Base-by-base conservation (phyloP, 768 basidiomycete genomes). In the Boletus pseudopeckii region DNA sequence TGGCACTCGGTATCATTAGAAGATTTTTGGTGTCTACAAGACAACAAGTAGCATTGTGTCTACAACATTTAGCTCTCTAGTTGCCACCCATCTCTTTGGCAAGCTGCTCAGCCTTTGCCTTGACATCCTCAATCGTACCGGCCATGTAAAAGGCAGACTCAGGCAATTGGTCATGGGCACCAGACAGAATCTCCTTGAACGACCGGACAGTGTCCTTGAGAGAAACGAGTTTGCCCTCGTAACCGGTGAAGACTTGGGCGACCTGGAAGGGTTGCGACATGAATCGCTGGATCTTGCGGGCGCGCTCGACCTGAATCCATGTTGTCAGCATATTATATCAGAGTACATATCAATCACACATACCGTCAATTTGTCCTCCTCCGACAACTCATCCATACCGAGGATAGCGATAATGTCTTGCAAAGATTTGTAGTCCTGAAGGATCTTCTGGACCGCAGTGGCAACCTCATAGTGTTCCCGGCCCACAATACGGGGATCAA, bases 181-280 rank as follows among this genome's bases (percentile, higher is more conserved):
- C 96, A 58, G 86, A 80, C 53, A 99, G 86, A 67, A 99, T 98
- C 77, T 97, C 93, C 83, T 88, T 94, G 88, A 98, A 98, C 39
- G 96, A 95, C 64, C 90, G 90, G 68, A 95, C 73, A 57, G 92
- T 95, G 72, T 98, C 95, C 81, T 98, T 98, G 61, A 99, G 79
- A 14, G 95, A 80, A 34, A 99, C 96, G 57, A 98, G 91, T 73
- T 89, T 91, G 70, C 96, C 97, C 80, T 97, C 95, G 68, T 92
- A 95, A 80, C 96, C 96, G 70, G 96, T 98, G 85, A 98, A 98
- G 75, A 97, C 94, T 80, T 98, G 93, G 53, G 95, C 97, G 72
- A 98, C 96, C 72, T 92, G 90, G 93, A 99, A 99, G 59, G 97
- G 97, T 78, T 99, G 95, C 63, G 94, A 98, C 97, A 99, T 98